Base-by-base conservation (phyloP, 257 asterid species). In the Ballota nigra region DNA sequence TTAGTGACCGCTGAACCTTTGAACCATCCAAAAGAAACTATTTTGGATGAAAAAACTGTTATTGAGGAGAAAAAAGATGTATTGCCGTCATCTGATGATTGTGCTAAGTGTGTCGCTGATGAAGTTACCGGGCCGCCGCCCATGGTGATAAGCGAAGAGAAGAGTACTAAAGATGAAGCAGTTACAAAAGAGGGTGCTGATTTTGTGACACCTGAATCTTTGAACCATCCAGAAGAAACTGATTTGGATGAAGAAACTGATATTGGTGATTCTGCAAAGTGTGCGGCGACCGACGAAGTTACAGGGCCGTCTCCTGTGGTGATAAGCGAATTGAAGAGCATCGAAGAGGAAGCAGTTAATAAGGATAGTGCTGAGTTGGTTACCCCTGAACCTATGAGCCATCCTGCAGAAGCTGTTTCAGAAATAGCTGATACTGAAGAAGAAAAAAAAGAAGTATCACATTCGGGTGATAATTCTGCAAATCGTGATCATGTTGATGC, bases 321-420 rank as follows among this genome's bases (percentile, higher is more conserved):
- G 63, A 23, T 57, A 22, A 57, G 8, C 13, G 63, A 24, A 23
- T 36, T 23, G 63, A 24, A 57, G 63, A 57, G n/a, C 10, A 57
- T 18, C 1, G 63, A 24, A 57, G 63, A 57, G 12, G 36, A 23
- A 57, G 33, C 18, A 57, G 63, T 23, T 57, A 9, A 15, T 24
- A 38, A 79, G 38, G 79, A 61, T 56, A 34, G 20, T 71, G 60
- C 71, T 56, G 78, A 26, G 40, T 41, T 28, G 58, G 79, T 43
- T 63, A 38, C 29, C 62, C 47, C 77, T n/a, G 76, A 70, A 63
- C 20, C 56, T 72, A n/a, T 72, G 31, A 33, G 10, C 49, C 59
- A 67, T 70, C 82, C 71, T 6, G 40, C 68, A 7, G 85, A 85
- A 74, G 79, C 72, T 70, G 60, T 53, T 47, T 73, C 69, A 6